phyloP scores from a whole-genome alignment of 371 early-diverging fungal genomes.

The Rhizopus arrhizus region DNA sequence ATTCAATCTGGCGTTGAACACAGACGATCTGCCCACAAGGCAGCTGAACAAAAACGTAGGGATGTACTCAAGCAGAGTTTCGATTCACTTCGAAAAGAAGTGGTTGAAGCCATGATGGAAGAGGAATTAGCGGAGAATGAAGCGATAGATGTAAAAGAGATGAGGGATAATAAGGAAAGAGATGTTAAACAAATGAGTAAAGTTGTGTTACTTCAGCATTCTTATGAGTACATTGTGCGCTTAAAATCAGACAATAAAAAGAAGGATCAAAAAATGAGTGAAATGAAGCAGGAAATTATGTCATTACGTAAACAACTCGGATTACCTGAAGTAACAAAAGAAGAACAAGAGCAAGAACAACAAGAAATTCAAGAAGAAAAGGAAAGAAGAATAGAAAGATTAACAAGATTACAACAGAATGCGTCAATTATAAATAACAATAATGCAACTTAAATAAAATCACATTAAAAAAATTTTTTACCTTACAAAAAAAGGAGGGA shows the following conservation, averaged over 20 bases:
- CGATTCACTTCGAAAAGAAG: constrained; percentile 71
- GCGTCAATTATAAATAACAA: constrained; percentile 6
- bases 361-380: constrained; percentile 29
- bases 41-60: constrained; percentile 94
- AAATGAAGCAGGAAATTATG: constrained; percentile 42
- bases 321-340: constrained; percentile 35
- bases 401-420: constrained; percentile 16
- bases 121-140: constrained; percentile 25
- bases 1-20: constrained; percentile 76
- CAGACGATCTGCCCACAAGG: constrained; percentile 82
- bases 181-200: constrained; percentile 60
- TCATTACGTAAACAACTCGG: constrained; percentile 37
- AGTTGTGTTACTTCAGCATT: constrained; percentile 50
- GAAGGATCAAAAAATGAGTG: constrained; percentile 41
- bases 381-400: constrained; percentile 25
- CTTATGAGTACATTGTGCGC: constrained; percentile 62
- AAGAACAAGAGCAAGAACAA: constrained; percentile 31
- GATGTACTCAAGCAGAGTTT: constrained; percentile 87
- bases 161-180: constrained; percentile 38
- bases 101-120: constrained; percentile 68
- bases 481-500: not conserved
- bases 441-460: not conserved
- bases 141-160: constrained; percentile 15
- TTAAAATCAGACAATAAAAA: constrained; percentile 51
- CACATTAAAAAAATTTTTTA: not conserved